Percentiles rank a stretch among this genome's conserved stretches.
These are phyloP conservation scores for Tardiomyces digboiensis DNA, from an alignment of 1,139 yeast genomes.

Conservation along the genomic window DNA sequence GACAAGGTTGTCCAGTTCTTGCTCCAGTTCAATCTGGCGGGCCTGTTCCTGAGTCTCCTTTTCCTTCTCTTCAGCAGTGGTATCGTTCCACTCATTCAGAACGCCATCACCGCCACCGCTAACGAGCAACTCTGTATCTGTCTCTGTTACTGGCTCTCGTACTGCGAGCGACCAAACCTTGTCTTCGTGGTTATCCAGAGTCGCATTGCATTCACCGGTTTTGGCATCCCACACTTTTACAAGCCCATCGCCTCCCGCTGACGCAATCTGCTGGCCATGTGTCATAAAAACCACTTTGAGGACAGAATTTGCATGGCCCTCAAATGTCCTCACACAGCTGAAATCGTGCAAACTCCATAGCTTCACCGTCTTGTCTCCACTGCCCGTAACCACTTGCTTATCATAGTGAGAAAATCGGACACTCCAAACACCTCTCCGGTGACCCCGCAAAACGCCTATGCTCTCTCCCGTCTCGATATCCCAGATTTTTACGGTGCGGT, in stretches of 20 bases:
- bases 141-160: slow-evolving; percentile 18
- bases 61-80: slow-evolving; percentile 56
- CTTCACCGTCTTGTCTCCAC: slow-evolving; percentile 87
- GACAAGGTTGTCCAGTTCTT: slow-evolving; percentile 65
- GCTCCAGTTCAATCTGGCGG: slow-evolving; percentile 74
- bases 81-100: slow-evolving; percentile 80
- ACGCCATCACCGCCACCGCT: slow-evolving; percentile 96
- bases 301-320: slow-evolving; percentile 91
- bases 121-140: slow-evolving; percentile 58
- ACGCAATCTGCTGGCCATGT: slow-evolving; percentile 57
- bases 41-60: slow-evolving; percentile 41
- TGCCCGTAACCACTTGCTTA: slow-evolving; percentile 63
- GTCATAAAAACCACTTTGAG: slow-evolving; percentile 70
- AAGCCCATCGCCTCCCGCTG: slow-evolving; percentile 93
- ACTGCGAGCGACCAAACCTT: slow-evolving; percentile 86
- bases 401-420: slow-evolving; percentile 74
- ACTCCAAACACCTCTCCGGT: slow-evolving; percentile 93
- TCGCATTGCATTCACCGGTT: slow-evolving; percentile 68
- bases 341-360: slow-evolving; percentile 81
- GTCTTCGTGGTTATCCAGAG: slow-evolving; percentile 87
- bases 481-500: slow-evolving; percentile 88
- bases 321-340: slow-evolving; percentile 71
- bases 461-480: slow-evolving; percentile 73
- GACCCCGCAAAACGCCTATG: slow-evolving; percentile 77
- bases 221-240: slow-evolving; percentile 82